Conservation (phyloP, 1,284 basidiomycete species). For the Ustilago sp. region DNA sequence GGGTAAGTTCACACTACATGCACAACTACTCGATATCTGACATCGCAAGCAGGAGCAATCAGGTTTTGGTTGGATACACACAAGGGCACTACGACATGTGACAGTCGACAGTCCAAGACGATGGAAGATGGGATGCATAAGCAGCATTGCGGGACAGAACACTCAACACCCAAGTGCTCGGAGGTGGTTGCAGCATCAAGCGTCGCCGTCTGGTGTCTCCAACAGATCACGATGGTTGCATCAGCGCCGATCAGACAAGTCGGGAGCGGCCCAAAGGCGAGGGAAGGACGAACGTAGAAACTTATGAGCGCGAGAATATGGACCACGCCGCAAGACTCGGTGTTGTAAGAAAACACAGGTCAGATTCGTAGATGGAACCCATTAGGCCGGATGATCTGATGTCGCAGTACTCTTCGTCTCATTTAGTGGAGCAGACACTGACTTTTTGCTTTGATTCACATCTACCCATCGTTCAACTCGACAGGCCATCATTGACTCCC, state of each 20-base stretch:
- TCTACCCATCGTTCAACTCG: background rate
- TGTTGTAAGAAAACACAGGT: no score
- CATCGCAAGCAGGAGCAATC: background rate
- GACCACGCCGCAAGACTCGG: no score
- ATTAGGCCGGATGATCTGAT: background rate
- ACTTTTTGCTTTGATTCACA: constrained; percentile 5
- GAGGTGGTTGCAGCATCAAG: background rate
- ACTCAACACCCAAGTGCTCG: no score
- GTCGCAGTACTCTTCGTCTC: background rate
- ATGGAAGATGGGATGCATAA: background rate
- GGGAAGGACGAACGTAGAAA: no score
- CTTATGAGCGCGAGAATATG: no score
- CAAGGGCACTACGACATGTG: background rate
- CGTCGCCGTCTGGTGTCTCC: background rate
- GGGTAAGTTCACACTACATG: constrained; percentile 74
- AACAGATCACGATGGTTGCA: background rate
- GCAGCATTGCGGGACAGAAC: no score
- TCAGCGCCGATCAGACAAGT: no score
- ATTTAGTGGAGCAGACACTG: constrained; percentile 10
- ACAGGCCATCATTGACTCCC: constrained; percentile 95
- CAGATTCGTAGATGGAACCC: background rate
- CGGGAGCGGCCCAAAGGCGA: no score
- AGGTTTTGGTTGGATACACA: background rate
- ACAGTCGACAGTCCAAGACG: background rate
- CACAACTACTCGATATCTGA: constrained; percentile 5